Base-by-base conservation (phyloP, 2,329 filamentous ascomycete genomes). In the Clonostachys chloroleuca region DNA sequence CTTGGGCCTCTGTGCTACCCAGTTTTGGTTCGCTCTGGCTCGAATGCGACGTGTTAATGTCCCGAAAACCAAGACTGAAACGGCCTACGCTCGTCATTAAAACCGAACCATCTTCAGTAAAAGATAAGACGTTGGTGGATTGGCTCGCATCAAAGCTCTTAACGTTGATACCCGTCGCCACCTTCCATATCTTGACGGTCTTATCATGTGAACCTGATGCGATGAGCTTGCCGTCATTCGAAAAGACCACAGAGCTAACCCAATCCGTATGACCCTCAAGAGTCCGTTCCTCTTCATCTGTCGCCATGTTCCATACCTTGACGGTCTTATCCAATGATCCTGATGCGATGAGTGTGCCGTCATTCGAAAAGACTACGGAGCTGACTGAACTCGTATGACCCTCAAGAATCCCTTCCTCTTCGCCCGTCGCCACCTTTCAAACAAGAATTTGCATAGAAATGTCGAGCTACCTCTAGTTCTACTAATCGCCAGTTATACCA, bases 321-420 rank as follows among this genome's bases (percentile, higher is more conserved):
- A 51, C 43, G 7, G 46, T 47, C 17, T 18, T 14, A 37, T 43
- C 45, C 6, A 9, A 5, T 17, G 45, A 47, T 12, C 40, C 40
- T 2, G 53, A 54, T 39, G 40, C 47, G 4, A 55, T 37, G 13
- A 24, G 47, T 24, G 41, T 17, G 16, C 34, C 30, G 40, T 49
- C 34, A 5, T 46, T 40, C 35, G 48, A 54, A 49, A 58, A 56
- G 12, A 43, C 54, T n/a, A 58, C 50, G n/a, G 52, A 56, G 4
- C 12, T 42, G 12, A 47, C 39, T 12, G 20, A 33, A 42, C 16
- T 8, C 16, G 9, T 40, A 24, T 49, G 44, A 24, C 39, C 47
- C 44, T 49, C 47, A 4, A 45, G 33, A 13, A 40, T 49, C 47
- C 40, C 20, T 8, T 42, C n/a, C 34, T 34, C 37, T 13, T 13